phyloP scores from a whole-genome alignment of 805 yeast genomes.

The Metschnikowia kunwiensis region DNA sequence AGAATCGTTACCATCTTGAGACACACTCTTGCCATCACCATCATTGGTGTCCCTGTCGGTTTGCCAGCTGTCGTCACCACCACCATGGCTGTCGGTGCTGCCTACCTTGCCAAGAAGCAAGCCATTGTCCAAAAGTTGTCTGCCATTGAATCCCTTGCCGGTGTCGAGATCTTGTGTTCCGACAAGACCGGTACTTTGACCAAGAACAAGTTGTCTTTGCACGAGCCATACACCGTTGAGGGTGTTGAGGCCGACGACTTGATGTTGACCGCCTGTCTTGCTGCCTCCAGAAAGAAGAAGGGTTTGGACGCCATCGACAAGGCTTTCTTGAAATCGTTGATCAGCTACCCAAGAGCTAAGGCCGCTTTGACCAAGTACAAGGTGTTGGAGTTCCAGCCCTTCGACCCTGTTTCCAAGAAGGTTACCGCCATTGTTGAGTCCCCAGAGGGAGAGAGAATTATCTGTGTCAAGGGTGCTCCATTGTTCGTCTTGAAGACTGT shows the following conservation, averaged over 20 bases:
- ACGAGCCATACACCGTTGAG: constrained; percentile 96
- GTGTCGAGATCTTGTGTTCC: constrained; percentile 96
- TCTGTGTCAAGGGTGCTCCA: constrained; percentile 98
- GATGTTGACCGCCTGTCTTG: constrained; percentile 96
- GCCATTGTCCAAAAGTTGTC: constrained; percentile 96
- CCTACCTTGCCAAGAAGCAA: constrained; percentile 94
- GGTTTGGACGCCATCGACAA: constrained; percentile 97
- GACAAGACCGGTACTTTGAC: constrained; percentile 98
- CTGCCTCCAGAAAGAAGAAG: constrained; percentile 97
- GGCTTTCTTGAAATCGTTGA: constrained; percentile 92
- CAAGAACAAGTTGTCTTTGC: constrained; percentile 92
- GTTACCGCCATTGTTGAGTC: constrained; percentile 94
- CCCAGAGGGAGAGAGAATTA: constrained; percentile 91
- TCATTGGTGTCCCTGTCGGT: constrained; percentile 98
- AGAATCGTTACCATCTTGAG: constrained; percentile 83
- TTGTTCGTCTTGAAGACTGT: constrained; percentile 94
- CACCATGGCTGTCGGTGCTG: constrained; percentile 99
- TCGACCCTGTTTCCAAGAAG: constrained; percentile 96
- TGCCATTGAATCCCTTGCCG: constrained; percentile 95
- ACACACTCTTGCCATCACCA: constrained; percentile 92
- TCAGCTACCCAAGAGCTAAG: constrained; percentile 87
- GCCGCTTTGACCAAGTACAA: constrained; percentile 89
- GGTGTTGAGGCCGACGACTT: constrained; percentile 95
- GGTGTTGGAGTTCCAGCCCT: constrained; percentile 93
- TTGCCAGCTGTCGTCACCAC: constrained; percentile 98